Conservation (phyloP, 768 basidiomycete species). For the Psilocybe cyanescens region DNA sequence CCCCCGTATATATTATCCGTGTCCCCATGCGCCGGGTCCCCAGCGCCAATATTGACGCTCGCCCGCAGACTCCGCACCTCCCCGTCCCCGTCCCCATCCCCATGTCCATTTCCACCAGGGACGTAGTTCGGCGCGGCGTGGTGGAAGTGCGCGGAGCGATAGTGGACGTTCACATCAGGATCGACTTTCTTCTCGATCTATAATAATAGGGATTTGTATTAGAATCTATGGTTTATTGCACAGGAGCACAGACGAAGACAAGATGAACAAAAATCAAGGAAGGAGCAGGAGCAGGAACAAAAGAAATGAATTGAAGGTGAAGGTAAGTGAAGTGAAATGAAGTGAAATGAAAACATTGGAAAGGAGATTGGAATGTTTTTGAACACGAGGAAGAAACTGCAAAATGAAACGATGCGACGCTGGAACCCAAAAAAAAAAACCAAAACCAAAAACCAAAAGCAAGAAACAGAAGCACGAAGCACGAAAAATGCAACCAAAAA, state of each 20-base stretch:
- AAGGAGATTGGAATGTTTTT: neutral
- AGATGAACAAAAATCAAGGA: too few species aligned
- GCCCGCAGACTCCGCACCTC: neutral
- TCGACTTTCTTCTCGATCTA: conserved; percentile 25
- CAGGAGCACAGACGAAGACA: neutral
- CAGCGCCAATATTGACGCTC: neutral
- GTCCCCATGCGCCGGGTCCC: neutral
- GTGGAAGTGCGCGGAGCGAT: neutral
- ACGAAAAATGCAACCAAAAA: too few species aligned
- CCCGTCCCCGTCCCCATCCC: neutral
- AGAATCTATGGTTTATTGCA: neutral
- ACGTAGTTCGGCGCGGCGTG: conserved; percentile 1
- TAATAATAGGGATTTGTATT: neutral
- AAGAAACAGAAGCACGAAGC: too few species aligned
- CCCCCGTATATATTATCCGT: neutral
- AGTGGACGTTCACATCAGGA: neutral
- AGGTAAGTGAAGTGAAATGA: neutral
- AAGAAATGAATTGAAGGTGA: neutral
- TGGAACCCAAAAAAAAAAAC: too few species aligned
- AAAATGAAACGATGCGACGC: too few species aligned
- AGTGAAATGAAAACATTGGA: neutral
- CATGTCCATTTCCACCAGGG: neutral
- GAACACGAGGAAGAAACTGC: neutral
- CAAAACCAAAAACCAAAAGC: too few species aligned
- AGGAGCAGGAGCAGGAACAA: neutral